Base-by-base conservation (phyloP, 1,284 basidiomycete species). In the Vanrija humicola region DNA sequence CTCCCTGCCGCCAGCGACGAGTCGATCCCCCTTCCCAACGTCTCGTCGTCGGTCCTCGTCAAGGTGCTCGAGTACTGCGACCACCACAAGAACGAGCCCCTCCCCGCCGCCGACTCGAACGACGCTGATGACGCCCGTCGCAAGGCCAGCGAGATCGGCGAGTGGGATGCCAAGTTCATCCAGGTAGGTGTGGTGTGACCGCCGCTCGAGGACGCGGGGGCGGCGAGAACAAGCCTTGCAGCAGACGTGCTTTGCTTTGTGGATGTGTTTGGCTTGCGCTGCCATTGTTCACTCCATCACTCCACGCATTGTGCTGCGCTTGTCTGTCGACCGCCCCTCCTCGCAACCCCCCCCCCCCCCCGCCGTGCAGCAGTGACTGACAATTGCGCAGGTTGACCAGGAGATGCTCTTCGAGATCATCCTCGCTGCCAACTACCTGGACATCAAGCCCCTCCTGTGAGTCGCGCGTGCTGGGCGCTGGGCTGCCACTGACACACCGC, bases 51-150 rank as follows among this genome's bases (percentile, higher is more conserved):
- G 64, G 96, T 99, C 6, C 79, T 99, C 73, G 94, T 92, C 82
- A 99, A 98, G 87, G 93, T 98, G 54, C 83, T 99, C 46, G 96
- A 99, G 75, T 99, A 97, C 83, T 98, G 96, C 83, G 93, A 97
- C 70, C 93, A 98, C 79, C 96, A 99, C 80, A 88, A 91, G 64
- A 87, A 88, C 69, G 96, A 99, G 77, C 92, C 94, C 26, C 84
- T 97, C 45, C 94, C 95, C n/a, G 82, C 87, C 25, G 80, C 86
- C 16, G 78, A 80, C 53, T 79, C 80, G 45, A 82, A 87, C 56
- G 89, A 92, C 66, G 86, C 88, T 66, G 93, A 96, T 63, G 95
- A 98, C 78, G 89, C 89, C n/a, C 88, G 95, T 75, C 94, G 95
- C 78, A 88, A 94, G 74, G 94, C 93, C 12, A 93, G 92, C 26